Evolutionary conservation across 306 rosid species (phyloP).

Genomic region (Vigna reflexopilosa): DNA sequence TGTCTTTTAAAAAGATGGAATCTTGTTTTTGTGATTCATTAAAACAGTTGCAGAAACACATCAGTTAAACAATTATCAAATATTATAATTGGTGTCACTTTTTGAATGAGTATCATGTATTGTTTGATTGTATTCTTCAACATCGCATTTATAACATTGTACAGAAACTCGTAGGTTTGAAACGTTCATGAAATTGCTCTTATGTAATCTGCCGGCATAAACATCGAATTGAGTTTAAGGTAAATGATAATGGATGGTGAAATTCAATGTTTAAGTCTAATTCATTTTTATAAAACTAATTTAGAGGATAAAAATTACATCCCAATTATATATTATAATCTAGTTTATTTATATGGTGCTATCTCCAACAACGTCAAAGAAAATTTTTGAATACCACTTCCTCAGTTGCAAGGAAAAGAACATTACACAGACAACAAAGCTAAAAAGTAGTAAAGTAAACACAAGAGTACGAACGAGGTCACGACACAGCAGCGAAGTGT

Average conservation of each 20-base stretch:
- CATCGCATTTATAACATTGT: too few relatives aligned
- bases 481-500: background rate
- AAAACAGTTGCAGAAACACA: background rate
- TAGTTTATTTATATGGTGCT: too few relatives aligned
- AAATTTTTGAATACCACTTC: background rate
- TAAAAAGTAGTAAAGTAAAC: background rate
- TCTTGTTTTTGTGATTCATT: background rate
- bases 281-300: too few relatives aligned
- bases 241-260: too few relatives aligned
- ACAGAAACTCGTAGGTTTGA: too few relatives aligned
- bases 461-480: background rate
- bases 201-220: too few relatives aligned
- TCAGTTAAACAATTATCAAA: background rate
- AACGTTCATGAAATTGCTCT: background rate
- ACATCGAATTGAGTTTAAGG: too few relatives aligned
- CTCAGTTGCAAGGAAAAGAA: background rate
- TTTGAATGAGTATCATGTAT: background rate
- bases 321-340: too few relatives aligned
- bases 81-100: too few relatives aligned
- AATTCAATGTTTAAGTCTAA: too few relatives aligned
- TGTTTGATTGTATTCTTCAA: background rate
- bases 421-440: background rate
- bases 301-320: too few relatives aligned
- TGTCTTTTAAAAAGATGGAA: conserved; percentile 23
- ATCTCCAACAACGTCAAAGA: background rate